Evolutionary conservation across 495 filamentous ascomycete genomes (phyloP), one percentile per base, ranked within the genome.

Genomic region (Podospora appendiculata): DNA sequence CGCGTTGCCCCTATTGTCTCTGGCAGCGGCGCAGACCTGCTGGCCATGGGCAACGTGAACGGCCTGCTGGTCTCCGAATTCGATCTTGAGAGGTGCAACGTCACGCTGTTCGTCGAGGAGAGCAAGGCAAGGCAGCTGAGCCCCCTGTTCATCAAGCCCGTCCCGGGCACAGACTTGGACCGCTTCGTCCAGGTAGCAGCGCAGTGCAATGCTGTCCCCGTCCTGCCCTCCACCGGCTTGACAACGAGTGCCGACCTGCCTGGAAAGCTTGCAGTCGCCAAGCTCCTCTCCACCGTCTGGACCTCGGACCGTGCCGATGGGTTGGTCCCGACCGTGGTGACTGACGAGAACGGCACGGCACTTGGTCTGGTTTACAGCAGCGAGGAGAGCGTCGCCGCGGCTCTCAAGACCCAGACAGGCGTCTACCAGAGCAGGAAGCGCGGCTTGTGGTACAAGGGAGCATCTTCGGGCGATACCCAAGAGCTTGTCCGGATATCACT

Each of bases 391-490:
- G 82, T 98, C 12, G 74, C 81, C 10, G 91, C 90, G 69, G 91
- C 90, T 18, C 63, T 98, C 43, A 82, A 81, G 53, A 94, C 90
- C 3, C 90, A 91, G 47, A 87, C 84, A 1, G 93, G 93, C 32
- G 93, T 97, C 19, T 98, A 98, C 65, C 90, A 95, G 67, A 95
- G 89, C 65, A 78, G 93, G 35, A 96, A 95, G 74, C 83, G 92
- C 6, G 91, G 92, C 2, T 70, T 98, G 19, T 98, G 93, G 93
- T 89, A 94, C 70, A 98, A 98, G 70, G 93, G 93, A 18, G 88
- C 90, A 35, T 90, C 85, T 8, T 96, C 91, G 47, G 94, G 93
- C 25, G 91, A 96, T 66, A 86, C 85, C 1, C 93, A 98, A 65
- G 84, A 96, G 64, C 72, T 98, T 47, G 77, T 96, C 18, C 82